Base-by-base conservation (phyloP, 2,329 filamentous ascomycete species). In the Fusarium hainanense region DNA sequence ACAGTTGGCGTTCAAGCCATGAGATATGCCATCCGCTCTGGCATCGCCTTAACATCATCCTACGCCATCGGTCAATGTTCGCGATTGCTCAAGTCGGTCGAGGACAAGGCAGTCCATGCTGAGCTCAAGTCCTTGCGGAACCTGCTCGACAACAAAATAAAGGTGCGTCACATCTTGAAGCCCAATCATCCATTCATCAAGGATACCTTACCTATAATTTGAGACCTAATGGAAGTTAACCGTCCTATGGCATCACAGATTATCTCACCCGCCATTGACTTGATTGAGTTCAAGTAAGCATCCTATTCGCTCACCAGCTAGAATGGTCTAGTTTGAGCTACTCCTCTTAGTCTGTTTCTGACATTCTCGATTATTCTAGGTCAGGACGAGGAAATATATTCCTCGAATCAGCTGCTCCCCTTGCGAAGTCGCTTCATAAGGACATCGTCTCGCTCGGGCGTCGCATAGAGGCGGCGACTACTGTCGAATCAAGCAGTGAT, bases 11-110 rank as follows among this genome's bases (percentile, higher is more conserved):
- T 83, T 50, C 93, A 97, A 82, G 93, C 93, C 51, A 91, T 97
- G 87, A 97, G 93, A 82, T 97, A 96, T 87, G 94, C 94, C 77
- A 94, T 98, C 75, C 86, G 92, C 51, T 94, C 93, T 20, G 94
- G 94, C 51, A 90, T 98, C 71, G 89, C 92, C 50, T 87, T 97
- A 70, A 97, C 94, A 4, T 93, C 93, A 54, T 89, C 87, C 41
- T 97, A 94, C 82, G 93, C 94, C n/a, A 85, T 97, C 68, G 88
- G 88, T 61, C 93, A 97, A 79, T 94, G 92, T 60, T 89, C 91
- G 2, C 88, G 92, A 43, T 82, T 98, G 14, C 83, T 97, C 62
- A 93, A 92, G 83, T 90, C 89, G 42, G 90, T 96, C 16, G 89
- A 93, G 72, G 88, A 94, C 74, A 87, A 86, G 71, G 86, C 89